Evolutionary conservation across 257 asterid species (phyloP).

Genomic region (Penstemon barbatus): DNA sequence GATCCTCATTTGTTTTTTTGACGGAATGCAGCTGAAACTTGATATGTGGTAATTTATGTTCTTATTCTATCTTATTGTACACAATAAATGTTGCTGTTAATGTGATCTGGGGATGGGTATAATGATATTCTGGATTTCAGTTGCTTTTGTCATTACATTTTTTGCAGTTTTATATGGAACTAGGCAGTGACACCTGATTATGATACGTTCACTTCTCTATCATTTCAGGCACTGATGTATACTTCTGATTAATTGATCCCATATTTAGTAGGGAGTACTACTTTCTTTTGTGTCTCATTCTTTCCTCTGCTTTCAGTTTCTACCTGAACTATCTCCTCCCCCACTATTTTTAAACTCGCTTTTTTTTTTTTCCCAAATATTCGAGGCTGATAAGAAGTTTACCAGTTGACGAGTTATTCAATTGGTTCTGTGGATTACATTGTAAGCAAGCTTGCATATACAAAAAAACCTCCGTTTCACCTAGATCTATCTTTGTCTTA

Average conservation of each 20-base stretch:
- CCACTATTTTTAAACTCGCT: no score
- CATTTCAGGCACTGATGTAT: background rate
- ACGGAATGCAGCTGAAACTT: background rate
- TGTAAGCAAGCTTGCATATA: background rate
- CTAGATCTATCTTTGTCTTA: background rate
- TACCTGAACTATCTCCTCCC: background rate
- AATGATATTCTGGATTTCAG: background rate
- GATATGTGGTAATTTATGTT: conserved; percentile 8
- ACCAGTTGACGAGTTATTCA: background rate
- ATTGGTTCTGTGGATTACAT: background rate
- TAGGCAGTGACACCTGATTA: background rate
- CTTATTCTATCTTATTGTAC: no score
- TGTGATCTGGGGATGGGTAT: conserved; percentile 17
- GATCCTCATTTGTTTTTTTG: background rate
- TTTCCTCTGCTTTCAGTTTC: background rate
- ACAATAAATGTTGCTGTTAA: conserved; percentile 8
- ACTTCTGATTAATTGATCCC: background rate
- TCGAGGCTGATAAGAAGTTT: conserved; percentile 1
- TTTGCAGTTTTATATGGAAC: conserved; percentile 1
- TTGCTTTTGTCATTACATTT: conserved; percentile 12
- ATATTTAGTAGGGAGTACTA: background rate
- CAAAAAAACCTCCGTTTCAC: conserved; percentile 8
- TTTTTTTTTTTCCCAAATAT: background rate
- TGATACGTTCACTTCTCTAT: background rate
- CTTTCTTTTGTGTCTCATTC: background rate